These are phyloP conservation scores for Vitis hybrid DNA, from an alignment of 177 flowering plant genomes.

Conservation along the genomic window DNA sequence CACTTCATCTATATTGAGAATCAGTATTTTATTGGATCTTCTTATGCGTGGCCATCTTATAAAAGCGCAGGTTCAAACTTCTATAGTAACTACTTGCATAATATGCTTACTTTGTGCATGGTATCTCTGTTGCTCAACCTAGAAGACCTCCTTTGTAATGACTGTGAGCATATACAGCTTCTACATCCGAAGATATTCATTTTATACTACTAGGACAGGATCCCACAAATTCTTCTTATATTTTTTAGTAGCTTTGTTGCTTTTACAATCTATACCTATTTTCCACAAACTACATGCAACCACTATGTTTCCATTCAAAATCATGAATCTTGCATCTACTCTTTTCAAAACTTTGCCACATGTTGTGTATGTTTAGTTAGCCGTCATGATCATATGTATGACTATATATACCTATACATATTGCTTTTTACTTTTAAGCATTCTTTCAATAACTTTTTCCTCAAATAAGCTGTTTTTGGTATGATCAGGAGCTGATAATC, in stretches of 20 bases:
- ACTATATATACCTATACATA: no score
- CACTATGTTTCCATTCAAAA: neutral
- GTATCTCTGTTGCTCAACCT: neutral
- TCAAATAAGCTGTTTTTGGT: neutral
- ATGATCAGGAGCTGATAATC: slow-evolving; percentile 64
- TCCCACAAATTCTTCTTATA: no score
- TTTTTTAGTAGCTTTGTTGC: no score
- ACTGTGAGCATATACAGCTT: no score
- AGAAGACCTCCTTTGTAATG: neutral
- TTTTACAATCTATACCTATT: neutral
- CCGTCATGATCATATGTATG: no score
- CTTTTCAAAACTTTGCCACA: no score
- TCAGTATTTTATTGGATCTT: slow-evolving; percentile 79
- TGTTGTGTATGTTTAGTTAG: no score
- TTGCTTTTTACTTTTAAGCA: no score
- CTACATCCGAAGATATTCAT: no score
- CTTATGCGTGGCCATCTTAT: slow-evolving; percentile 69
- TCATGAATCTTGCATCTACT: neutral
- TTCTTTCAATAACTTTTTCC: neutral
- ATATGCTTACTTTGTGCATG: neutral
- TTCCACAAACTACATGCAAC: neutral
- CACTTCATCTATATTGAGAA: slow-evolving; percentile 79
- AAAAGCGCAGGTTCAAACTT: slow-evolving; percentile 51
- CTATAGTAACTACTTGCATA: neutral
- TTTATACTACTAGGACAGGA: no score